Evolutionary conservation across 345 rosid genomes (phyloP), one percentile per base, ranked within the genome.

Genomic region (Geranium rotundifolium): DNA sequence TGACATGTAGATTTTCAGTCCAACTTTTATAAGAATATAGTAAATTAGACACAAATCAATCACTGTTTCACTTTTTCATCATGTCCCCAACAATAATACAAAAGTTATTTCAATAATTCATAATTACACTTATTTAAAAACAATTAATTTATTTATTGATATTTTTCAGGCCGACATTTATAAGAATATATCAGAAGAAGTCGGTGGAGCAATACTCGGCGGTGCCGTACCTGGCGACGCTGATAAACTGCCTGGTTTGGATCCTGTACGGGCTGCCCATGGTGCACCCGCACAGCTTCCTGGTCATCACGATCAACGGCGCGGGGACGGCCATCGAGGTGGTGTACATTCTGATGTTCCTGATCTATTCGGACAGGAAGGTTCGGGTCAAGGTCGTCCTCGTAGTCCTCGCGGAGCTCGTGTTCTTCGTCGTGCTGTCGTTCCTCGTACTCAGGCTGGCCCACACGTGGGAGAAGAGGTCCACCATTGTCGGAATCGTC

Each of bases 221-320:
- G 5, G 69, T 49, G 7, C 98, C 98, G 17, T 92, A 92, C 70
- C 66, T 92, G 1, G 93, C 91, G n/a, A 80, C 95, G 29, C 67
- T 89, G 14, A 72, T 83, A 61, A 92, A 92, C 78, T 89, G 96
- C 76, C 31, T 81, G 82, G 73, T 81, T 9, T 92, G 98, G 98
- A 80, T 85, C 14, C 60, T 92, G 59, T 92, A 87, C 16, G 98
- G 98, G 0, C 81, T 89, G 7, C 98, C 98, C 4, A 50, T 70
- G 70, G 93, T 92, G 58, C 89, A 76, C 70, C 89, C 96, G 0
- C 3, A 89, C 61, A 89, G 86, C 77, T 67, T 62, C 30, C 68
- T 89, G 71, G 91, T 92, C 37, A 3, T 82, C 14, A 92, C 95
- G 73, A 89, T 89, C 41, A 92, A 89, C 39, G 91, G 84, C 1